Evolutionary conservation across 2,329 filamentous ascomycete genomes (phyloP), one percentile per base, ranked within the genome.

Genomic region (Paracoccidioides brasiliensis): DNA sequence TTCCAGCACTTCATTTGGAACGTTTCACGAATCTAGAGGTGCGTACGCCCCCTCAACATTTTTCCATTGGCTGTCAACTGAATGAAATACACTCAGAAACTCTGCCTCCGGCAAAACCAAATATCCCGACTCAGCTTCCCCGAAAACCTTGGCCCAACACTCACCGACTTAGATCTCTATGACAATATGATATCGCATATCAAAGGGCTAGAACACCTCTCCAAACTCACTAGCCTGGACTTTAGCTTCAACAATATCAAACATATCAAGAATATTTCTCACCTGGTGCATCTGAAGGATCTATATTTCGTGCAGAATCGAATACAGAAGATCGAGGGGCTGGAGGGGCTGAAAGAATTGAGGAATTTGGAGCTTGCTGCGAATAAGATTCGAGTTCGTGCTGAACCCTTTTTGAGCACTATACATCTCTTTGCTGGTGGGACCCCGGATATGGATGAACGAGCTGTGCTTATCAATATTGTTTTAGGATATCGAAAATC

Each of bases 161-260:
- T 98, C 43, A 74, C 81, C 64, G 93, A 98, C 58, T 80, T 98
- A 52, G 93, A 98, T 65, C 80, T 98, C 57, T 98, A 98, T 75
- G 93, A 98, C 73, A 98, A 98, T 71, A 79, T 95, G 15, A 90
- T 98, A 64, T 81, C 83, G 9, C 90, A 95, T 70, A 82, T 96
- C 70, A 84, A 84, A 61, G 88, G 88, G 35, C 79, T 98, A 48
- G 90, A 96, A 54, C 77, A 82, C 48, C 81, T 96, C 56, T 81
- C 78, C 10, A 78, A 86, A 58, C 80, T 98, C 54, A 88, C 80
- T 5, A 85, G 76, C 56, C 81, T 98, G 55, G 93, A 98, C 69
- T 78, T 98, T 53, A 94, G 88, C 70, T 98, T 96, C 80, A 98
- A 98, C 77, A 97, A 97, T 76, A 91, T 98, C 75, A 96, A 95